Evolutionary conservation across 75 land plant genomes (phyloP).

Genomic region (Adiantum capillusveneris): DNA sequence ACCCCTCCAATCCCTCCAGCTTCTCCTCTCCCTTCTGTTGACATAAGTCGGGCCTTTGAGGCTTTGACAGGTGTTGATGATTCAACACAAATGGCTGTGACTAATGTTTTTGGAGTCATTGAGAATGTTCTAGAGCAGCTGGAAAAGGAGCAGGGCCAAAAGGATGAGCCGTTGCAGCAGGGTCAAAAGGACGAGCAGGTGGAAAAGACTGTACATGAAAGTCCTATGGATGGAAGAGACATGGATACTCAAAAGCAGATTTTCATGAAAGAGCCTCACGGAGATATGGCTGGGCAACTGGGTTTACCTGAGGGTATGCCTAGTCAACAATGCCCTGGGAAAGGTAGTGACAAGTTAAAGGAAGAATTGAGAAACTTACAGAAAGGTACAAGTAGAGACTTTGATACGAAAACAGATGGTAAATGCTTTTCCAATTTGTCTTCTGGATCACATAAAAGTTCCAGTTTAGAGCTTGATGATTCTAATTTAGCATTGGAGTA

Average conservation of each 20-base stretch:
- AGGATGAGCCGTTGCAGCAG: conserved; percentile 7
- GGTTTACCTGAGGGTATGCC: background rate
- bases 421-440: background rate
- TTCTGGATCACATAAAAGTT: background rate
- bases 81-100: conserved; percentile 96
- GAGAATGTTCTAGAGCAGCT: conserved; percentile 77
- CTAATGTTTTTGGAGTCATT: conserved; percentile 91
- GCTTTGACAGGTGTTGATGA: conserved; percentile 90
- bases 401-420: too few species aligned
- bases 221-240: background rate
- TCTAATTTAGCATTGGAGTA: background rate
- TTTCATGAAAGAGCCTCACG: background rate
- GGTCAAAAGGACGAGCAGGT: background rate
- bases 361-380: background rate
- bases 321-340: background rate
- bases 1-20: too few species aligned
- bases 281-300: background rate
- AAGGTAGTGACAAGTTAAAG: background rate
- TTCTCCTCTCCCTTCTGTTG: conserved; percentile 30
- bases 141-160: conserved; percentile 44
- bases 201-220: background rate
- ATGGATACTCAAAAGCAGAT: too few species aligned
- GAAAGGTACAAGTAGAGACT: background rate
- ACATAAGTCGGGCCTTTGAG: conserved; percentile 61
- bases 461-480: background rate